These are phyloP conservation scores for Fistulinella prunicolor DNA, from an alignment of 768 basidiomycete species.

Conservation along the genomic window DNA sequence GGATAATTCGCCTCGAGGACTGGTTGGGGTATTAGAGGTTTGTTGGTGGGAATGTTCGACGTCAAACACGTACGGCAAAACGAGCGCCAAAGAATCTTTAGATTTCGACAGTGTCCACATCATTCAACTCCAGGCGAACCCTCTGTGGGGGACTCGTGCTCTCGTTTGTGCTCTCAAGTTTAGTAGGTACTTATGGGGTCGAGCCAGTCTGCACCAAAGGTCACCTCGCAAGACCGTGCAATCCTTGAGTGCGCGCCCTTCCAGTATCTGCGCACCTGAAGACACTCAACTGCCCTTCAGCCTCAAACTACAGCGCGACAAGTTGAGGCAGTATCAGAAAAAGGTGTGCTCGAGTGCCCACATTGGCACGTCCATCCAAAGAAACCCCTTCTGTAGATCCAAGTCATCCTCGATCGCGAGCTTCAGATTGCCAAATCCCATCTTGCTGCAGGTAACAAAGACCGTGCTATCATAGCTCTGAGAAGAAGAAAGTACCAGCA, in stretches of 20 bases:
- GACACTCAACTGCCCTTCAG: constrained; percentile 42
- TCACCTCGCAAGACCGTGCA: constrained; percentile 91
- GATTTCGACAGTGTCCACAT: neutral
- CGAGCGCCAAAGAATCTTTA: too few species aligned
- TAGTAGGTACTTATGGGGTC: constrained; percentile 51
- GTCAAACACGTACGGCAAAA: too few species aligned
- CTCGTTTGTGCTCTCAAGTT: neutral
- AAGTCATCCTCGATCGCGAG: constrained; percentile 82
- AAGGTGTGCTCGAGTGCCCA: constrained; percentile 49
- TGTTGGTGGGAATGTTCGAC: constrained; percentile 20
- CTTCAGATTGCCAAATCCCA: constrained; percentile 85
- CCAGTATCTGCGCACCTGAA: constrained; percentile 14
- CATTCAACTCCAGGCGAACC: neutral
- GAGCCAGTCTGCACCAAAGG: constrained; percentile 76
- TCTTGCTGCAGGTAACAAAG: constrained; percentile 77
- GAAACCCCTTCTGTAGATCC: constrained; percentile 53
- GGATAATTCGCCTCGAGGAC: constrained; percentile 13
- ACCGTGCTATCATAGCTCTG: constrained; percentile 82
- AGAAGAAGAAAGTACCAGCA: constrained; percentile 94
- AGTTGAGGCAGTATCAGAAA: constrained; percentile 93
- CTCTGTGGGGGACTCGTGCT: constrained; percentile 2
- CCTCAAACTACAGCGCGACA: constrained; percentile 94
- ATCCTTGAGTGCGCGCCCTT: constrained; percentile 80
- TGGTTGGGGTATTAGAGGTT: constrained; percentile 1
- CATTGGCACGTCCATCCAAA: neutral